Evolutionary conservation across 2,329 filamentous ascomycete genomes (phyloP).

Genomic region (Talaromyces funiculosus): DNA sequence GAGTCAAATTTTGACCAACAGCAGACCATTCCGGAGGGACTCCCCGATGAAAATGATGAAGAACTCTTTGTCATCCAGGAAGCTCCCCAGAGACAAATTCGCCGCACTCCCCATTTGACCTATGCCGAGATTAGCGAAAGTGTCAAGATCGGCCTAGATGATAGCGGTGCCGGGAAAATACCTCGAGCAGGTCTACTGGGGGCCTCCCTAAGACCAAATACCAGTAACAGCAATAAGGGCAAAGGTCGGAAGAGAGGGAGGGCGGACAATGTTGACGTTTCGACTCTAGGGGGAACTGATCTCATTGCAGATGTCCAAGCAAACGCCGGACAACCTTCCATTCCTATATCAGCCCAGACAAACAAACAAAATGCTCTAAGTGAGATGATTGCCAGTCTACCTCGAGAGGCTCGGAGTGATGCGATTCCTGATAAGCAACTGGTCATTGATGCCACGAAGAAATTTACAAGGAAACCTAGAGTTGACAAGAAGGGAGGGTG

Average conservation of each 20-base stretch:
- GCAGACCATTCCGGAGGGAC: background rate
- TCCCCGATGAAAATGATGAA: background rate
- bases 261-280: conserved; percentile 17
- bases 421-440: conserved; percentile 21
- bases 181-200: background rate
- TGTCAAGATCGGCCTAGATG: background rate
- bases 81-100: background rate
- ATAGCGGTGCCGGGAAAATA: background rate
- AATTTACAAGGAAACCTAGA: conserved; percentile 24
- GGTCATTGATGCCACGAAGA: conserved; percentile 24
- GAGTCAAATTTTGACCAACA: background rate
- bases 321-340: conserved; percentile 19
- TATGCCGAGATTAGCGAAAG: conserved; percentile 6
- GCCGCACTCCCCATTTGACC: background rate
- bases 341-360: conserved; percentile 21
- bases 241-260: conserved; percentile 7
- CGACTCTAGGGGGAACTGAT: conserved; percentile 18
- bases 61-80: conserved; percentile 7
- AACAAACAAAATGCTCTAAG: conserved; percentile 28
- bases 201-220: background rate
- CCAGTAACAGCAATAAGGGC: background rate
- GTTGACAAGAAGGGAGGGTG: conserved; percentile 28
- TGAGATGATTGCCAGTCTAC: conserved; percentile 29
- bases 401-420: conserved; percentile 20
- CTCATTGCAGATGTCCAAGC: conserved; percentile 23